Evolutionary conservation across 305 asterid genomes (phyloP), one percentile per base, ranked within the genome.

Genomic region (Fraxinus velutina): DNA sequence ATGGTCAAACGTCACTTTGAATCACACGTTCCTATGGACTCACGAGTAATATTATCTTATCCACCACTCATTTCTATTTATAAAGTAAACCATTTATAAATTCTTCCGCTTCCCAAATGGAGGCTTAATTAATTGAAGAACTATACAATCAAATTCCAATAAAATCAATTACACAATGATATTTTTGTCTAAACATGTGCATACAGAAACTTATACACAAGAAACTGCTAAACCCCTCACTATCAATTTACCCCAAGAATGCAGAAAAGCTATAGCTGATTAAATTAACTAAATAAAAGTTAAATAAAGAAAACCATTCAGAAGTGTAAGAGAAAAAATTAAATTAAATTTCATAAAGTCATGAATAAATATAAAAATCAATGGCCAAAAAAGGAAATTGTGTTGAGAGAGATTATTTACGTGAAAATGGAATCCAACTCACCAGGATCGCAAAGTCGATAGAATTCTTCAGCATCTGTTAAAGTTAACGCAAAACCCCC

Each of bases 401-500:
- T 5, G 10, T n/a, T 0, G 42, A 47, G 34, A 27, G 36, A 47
- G 21, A 52, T 8, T 12, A 62, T 15, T n/a, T 27, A 47, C 70
- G 13, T 30, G 30, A 76, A 76, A 22, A 7, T n/a, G 79, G 39
- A 13, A 15, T 39, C 2, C 52, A 78, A 71, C 83, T 71, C 27
- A 80, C 83, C 83, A 74, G 83, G 83, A 80, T 80, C 83, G 78
- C 83, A 80, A 70, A 72, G 83, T 24, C 50, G 68, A 17, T 71
- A 57, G 27, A 80, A 72, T 50, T 50, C 78, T 71, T 33, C 78
- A 21, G 74, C 77, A 13, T 80, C 78, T 80, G 83, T 27, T 42
- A 50, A 24, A 15, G 22, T 30, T 12, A 30, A 72, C 44, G 6
- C 36, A 34, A 19, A 22, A 4, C 32, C 5, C 32, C 5, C 37